phyloP scores from a whole-genome alignment of 129 eudicot genomes.

The Pulicaria dysenterica region DNA sequence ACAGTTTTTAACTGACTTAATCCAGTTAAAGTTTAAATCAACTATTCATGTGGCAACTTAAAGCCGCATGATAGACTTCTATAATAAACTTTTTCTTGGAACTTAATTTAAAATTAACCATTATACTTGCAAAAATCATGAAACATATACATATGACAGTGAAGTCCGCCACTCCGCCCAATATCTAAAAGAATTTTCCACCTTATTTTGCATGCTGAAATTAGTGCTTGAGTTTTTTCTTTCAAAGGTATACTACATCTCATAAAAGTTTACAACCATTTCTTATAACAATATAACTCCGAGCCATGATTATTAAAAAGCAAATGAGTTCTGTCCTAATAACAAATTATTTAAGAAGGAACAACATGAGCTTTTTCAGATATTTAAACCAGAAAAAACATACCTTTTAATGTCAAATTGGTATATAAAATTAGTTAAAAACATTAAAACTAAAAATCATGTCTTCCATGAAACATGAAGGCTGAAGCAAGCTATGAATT shows the following conservation, averaged over 20 bases:
- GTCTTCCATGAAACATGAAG: neutral
- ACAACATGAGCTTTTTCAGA: neutral
- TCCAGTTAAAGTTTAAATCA: neutral
- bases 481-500: conserved; percentile 9
- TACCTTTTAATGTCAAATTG: neutral
- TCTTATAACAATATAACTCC: neutral
- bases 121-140: too few relatives aligned
- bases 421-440: neutral
- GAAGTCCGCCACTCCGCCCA: neutral
- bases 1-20: neutral
- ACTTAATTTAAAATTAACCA: too few relatives aligned
- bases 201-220: neutral
- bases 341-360: neutral
- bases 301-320: neutral
- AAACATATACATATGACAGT: too few relatives aligned
- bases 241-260: conserved; percentile 7
- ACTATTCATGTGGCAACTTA: neutral
- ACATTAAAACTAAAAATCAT: neutral
- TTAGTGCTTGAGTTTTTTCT: neutral
- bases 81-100: too few relatives aligned
- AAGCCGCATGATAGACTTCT: neutral
- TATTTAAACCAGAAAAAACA: neutral
- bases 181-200: neutral
- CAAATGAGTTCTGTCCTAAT: neutral
- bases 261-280: conserved; percentile 19